phyloP scores from a whole-genome alignment of 768 basidiomycete species.

The Sutorius australiensis region DNA sequence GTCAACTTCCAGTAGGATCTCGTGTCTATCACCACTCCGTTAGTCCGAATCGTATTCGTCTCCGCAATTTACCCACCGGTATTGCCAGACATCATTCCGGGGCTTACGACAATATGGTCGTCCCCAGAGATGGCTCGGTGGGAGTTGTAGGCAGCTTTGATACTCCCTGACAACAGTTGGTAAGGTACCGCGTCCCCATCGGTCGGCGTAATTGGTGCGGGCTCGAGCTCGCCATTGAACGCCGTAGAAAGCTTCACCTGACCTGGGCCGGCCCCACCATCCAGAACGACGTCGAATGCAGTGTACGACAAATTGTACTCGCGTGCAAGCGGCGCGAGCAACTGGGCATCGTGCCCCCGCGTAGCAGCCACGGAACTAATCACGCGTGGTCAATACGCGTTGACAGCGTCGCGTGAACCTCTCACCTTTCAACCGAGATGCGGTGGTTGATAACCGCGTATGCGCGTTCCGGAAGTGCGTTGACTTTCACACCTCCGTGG shows the following conservation, averaged over 20 bases:
- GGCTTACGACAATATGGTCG: constrained; percentile 38
- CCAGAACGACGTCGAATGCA: constrained; percentile 49
- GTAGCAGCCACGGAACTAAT: constrained; percentile 40
- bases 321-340: constrained; percentile 42
- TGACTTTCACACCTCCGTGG: constrained; percentile 66
- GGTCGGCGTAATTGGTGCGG: constrained; percentile 60
- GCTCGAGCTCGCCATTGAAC: constrained; percentile 49
- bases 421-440: constrained; percentile 56
- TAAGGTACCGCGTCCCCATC: constrained; percentile 36
- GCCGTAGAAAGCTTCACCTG: constrained; percentile 47
- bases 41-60: not conserved
- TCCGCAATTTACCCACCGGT: constrained; percentile 31
- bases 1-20: constrained; percentile 43
- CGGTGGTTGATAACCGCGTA: constrained; percentile 72
- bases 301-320: constrained; percentile 56
- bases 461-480: constrained; percentile 75
- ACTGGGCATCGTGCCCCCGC: constrained; percentile 41
- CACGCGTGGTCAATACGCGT: not conserved
- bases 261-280: constrained; percentile 30
- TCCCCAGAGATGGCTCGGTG: constrained; percentile 40
- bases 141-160: constrained; percentile 56
- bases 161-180: constrained; percentile 56
- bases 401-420: not conserved
- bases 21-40: constrained; percentile 33
- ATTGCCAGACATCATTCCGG: constrained; percentile 58